A percentile compares a stretch with the other conserved stretches of the same genome.
Conservation (phyloP, 257 asterid genomes). For the Echium plantagineum region DNA sequence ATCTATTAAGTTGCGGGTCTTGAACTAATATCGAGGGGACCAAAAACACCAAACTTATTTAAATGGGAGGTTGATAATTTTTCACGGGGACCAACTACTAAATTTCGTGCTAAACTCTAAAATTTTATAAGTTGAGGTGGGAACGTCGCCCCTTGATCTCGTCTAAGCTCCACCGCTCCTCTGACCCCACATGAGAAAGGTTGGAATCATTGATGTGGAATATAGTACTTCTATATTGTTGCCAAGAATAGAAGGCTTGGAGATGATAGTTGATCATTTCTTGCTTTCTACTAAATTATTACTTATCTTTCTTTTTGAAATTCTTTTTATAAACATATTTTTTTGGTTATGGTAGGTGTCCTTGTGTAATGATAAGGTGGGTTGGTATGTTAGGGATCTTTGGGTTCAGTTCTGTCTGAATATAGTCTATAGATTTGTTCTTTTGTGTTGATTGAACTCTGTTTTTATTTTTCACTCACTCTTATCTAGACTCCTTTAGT, state of each 20-base stretch:
- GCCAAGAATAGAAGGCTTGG: conserved; percentile 19
- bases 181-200: conserved; percentile 60
- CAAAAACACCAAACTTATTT: too few species aligned
- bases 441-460: conserved; percentile 29
- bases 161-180: background rate
- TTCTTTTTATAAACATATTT: conserved; percentile 7
- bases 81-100: too few species aligned
- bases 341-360: conserved; percentile 40
- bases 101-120: too few species aligned
- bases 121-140: too few species aligned
- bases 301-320: conserved; percentile 2
- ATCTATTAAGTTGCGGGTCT: background rate
- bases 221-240: conserved; percentile 16
- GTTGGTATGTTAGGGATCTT: conserved; percentile 33
- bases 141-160: too few species aligned
- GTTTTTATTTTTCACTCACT: conserved; percentile 32
- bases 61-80: too few species aligned
- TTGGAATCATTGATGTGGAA: conserved; percentile 31
- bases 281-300: conserved; percentile 26
- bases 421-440: conserved; percentile 19
- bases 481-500: conserved; percentile 12
- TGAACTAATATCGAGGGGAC: too few species aligned
- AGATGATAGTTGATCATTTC: conserved; percentile 24
- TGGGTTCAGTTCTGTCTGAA: conserved; percentile 46
- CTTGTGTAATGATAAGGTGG: conserved; percentile 70